Percentiles rank a stretch among this genome's conserved stretches.
phyloP scores from a whole-genome alignment of 371 early-diverging fungal genomes.

The Mortierella sp. region DNA sequence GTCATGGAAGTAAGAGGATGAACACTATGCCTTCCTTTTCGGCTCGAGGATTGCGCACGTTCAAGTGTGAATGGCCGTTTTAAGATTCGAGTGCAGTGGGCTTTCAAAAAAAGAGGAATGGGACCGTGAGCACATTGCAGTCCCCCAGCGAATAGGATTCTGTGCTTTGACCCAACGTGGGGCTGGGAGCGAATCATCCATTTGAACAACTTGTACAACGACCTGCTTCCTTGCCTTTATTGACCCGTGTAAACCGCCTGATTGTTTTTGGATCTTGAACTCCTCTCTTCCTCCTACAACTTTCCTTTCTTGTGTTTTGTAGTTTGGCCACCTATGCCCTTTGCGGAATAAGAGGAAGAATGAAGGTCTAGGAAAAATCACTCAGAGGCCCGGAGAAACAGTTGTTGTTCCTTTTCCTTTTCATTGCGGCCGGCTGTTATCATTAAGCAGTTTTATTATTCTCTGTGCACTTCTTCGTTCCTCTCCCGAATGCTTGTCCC shows the following conservation, averaged over 20 bases:
- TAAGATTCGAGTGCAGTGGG: neutral
- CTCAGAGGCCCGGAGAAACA: neutral
- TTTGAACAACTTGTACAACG: too few relatives aligned
- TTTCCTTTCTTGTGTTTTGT: neutral
- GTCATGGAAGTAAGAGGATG: neutral
- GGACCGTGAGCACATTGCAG: conserved; percentile 1
- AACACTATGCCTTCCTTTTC: neutral
- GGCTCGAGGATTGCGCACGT: neutral
- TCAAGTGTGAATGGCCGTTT: neutral
- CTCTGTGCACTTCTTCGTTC: neutral
- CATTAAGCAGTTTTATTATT: neutral
- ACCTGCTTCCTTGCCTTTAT: too few relatives aligned
- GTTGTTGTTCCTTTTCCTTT: neutral
- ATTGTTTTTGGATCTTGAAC: neutral
- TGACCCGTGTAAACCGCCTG: neutral
- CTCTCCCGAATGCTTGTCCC: neutral
- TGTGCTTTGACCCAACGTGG: neutral
- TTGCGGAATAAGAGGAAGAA: neutral
- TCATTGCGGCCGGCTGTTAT: neutral
- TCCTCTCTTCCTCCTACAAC: neutral
- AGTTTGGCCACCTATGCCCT: neutral
- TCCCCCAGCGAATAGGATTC: neutral
- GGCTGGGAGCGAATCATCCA: neutral
- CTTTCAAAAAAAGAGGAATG: neutral
- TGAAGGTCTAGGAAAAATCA: neutral